Evolutionary conservation across 257 asterid species (phyloP), one percentile per base, ranked within the genome.

Genomic region (Verbascum thapsus): DNA sequence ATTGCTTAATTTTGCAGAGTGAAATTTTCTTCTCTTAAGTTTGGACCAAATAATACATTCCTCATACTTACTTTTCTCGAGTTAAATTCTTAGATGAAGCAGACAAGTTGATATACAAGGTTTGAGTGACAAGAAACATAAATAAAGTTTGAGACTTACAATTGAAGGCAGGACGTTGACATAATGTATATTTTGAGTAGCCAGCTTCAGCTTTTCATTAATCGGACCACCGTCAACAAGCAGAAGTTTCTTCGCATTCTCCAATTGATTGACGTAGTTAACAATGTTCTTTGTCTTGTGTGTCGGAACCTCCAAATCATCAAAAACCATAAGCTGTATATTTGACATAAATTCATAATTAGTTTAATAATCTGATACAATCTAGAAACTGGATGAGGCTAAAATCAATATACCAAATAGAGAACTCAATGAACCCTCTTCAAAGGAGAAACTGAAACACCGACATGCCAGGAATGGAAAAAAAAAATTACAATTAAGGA

Each of bases 211-310:
- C 68, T 87, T 89, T 67, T 85, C 96, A 16, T 70, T 71, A 70
- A 90, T 84, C 8, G 80, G 79, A 56, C 94, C 96, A 39, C 88
- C 96, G 62, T 92, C 97, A 73, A 92, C 97, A 52, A 92, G 50
- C 74, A 87, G 81, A 68, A 87, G 77, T 75, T 89, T 89, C 84
- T 87, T 92, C 57, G 88, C 54, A 56, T 72, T 75, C 81, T 82
- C 95, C 86, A 92, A 63, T 76, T 85, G 91, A 23, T 78, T 64
- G 61, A 68, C 85, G 75, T 76, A 83, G 82, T 69, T 82, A 51
- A 80, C 96, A 13, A 92, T 73, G 79, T 85, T 81, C 66, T 92
- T 92, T 41, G 99, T 92, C 80, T 92, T 92, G 75, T 89, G 97
- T 1, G 99, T 69, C 51, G 95, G 83, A 57, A 92, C 61, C 43